Evolutionary conservation across 2,329 filamentous ascomycete genomes (phyloP).

Genomic region (Alternaria incomplexa): DNA sequence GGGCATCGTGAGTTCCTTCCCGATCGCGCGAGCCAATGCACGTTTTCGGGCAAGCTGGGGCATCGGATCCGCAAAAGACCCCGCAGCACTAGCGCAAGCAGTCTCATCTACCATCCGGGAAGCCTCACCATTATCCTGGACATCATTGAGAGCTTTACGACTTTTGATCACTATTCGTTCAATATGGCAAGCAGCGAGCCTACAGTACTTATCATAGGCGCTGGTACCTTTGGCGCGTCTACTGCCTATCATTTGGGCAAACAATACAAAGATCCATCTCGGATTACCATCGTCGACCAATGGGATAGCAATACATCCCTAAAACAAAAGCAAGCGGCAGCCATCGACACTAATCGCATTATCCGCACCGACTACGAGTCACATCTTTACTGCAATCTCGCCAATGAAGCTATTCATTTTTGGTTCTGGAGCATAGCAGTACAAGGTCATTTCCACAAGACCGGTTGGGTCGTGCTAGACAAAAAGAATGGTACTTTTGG

Average conservation of each 20-base stretch:
- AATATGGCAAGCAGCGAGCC: slow-evolving; percentile 18
- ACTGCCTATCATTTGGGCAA: slow-evolving; percentile 68
- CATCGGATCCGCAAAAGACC: slow-evolving; percentile 15
- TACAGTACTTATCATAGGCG: slow-evolving; percentile 64
- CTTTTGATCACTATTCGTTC: not conserved
- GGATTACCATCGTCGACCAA: slow-evolving; percentile 40
- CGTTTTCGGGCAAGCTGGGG: slow-evolving; percentile 7
- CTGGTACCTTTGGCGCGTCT: slow-evolving; percentile 69
- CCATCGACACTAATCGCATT: slow-evolving; percentile 68
- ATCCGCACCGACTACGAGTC: slow-evolving; percentile 65
- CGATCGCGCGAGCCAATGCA: slow-evolving; percentile 6
- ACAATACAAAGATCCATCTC: slow-evolving; percentile 54
- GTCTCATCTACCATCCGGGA: slow-evolving; percentile 2
- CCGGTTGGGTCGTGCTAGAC: slow-evolving; percentile 65
- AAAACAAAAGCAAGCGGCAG: slow-evolving; percentile 60
- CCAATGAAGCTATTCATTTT: slow-evolving; percentile 48
- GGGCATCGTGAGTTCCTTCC: not conserved
- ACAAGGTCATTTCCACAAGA: slow-evolving; percentile 59
- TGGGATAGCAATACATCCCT: slow-evolving; percentile 35
- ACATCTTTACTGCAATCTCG: slow-evolving; percentile 61
- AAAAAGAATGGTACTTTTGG: slow-evolving; percentile 55
- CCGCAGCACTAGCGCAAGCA: slow-evolving; percentile 12
- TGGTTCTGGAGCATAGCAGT: slow-evolving; percentile 49
- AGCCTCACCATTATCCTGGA: not conserved
- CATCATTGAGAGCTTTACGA: not conserved